phyloP scores from a whole-genome alignment of 208 protist species.

The Tritrichomonas musculus region DNA sequence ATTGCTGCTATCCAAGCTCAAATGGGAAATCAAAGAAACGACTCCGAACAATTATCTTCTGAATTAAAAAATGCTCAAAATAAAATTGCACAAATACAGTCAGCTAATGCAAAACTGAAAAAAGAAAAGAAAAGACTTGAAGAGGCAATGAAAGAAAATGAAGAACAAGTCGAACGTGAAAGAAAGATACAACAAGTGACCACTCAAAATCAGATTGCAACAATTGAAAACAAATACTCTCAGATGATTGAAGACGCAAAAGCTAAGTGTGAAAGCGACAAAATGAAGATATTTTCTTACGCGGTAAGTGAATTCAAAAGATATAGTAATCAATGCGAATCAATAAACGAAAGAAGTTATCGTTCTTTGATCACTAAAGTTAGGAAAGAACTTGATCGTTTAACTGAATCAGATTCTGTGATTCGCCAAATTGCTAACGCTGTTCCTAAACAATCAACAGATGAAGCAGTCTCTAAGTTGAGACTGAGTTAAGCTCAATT shows the following conservation, averaged over 20 bases:
- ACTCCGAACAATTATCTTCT: not conserved
- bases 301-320: not conserved
- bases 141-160: not conserved
- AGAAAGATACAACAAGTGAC: not conserved
- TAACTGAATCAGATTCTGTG: not conserved
- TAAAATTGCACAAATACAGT: not conserved
- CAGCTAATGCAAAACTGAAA: not conserved
- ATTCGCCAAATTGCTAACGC: not conserved
- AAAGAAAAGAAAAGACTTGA: not conserved
- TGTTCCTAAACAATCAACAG: not conserved
- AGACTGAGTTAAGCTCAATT: too few relatives aligned
- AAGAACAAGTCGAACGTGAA: not conserved
- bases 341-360: not conserved
- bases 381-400: not conserved
- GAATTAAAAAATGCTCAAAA: not conserved
- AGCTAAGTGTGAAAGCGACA: not conserved
- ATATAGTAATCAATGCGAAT: not conserved
- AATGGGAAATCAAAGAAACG: not conserved
- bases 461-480: not conserved
- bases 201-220: not conserved
- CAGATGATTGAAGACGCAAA: not conserved
- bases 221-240: not conserved
- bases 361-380: not conserved
- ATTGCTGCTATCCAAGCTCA: not conserved
- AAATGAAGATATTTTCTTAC: not conserved